A percentile compares a stretch with the other conserved stretches of the same genome.
Conservation (phyloP, 129 eudicot genomes). For the Calendula officinalis region DNA sequence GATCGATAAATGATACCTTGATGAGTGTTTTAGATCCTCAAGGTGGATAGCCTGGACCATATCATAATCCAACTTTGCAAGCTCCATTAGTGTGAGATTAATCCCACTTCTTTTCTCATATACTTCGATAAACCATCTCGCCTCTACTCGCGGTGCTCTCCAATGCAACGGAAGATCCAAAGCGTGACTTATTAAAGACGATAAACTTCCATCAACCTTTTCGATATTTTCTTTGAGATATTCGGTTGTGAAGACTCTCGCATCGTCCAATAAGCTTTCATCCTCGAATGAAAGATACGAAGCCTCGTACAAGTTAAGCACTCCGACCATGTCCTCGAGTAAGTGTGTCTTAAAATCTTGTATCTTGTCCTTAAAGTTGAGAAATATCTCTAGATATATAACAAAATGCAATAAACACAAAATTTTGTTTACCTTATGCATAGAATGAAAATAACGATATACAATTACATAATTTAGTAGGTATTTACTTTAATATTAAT, state of each 20-base stretch:
- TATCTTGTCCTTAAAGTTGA: background rate
- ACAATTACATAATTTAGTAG: too few species aligned
- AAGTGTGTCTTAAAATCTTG: background rate
- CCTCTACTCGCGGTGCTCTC: slow-evolving; percentile 21
- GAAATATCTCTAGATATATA: background rate
- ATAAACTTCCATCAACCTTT: background rate
- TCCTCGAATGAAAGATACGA: background rate
- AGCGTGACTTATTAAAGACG: background rate
- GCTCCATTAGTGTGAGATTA: slow-evolving; percentile 15
- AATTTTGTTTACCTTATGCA: too few species aligned
- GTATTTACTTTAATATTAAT: too few species aligned
- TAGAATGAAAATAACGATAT: too few species aligned
- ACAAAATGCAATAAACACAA: too few species aligned
- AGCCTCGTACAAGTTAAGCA: slow-evolving; percentile 9
- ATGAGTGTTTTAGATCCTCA: slow-evolving; percentile 19
- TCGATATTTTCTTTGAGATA: background rate
- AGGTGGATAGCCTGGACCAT: slow-evolving; percentile 23
- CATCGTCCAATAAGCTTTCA: slow-evolving; percentile 3
- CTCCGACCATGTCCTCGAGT: background rate
- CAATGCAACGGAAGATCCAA: slow-evolving; percentile 12
- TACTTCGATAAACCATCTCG: slow-evolving; percentile 18
- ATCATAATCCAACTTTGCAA: slow-evolving; percentile 32
- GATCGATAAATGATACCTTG: slow-evolving; percentile 12
- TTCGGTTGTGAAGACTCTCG: background rate
- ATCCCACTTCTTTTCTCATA: slow-evolving; percentile 11